Conservation (phyloP, 2,329 filamentous ascomycete species). For the Zymoseptoria ardabiliae region DNA sequence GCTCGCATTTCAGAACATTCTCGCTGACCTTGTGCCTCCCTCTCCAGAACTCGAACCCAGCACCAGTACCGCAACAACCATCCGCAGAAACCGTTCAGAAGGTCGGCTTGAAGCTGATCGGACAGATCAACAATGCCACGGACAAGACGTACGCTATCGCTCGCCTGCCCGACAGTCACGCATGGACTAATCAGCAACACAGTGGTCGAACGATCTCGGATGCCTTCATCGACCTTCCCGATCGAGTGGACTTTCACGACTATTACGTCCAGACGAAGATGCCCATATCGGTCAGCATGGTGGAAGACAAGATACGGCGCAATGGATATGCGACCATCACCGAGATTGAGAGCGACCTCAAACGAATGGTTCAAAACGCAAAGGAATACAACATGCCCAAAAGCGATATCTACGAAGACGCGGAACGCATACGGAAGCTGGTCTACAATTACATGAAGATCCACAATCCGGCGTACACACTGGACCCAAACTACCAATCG, state of each 20-base stretch:
- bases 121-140: conserved; percentile 65
- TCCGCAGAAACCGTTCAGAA: conserved; percentile 36
- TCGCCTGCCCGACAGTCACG: background rate
- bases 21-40: conserved; percentile 14
- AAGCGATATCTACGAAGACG: conserved; percentile 70
- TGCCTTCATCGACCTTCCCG: conserved; percentile 65
- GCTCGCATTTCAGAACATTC: background rate
- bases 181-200: conserved; percentile 25
- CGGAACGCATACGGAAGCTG: conserved; percentile 78
- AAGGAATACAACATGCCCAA: conserved; percentile 74
- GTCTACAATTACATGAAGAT: conserved; percentile 83
- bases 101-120: conserved; percentile 65
- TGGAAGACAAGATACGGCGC: conserved; percentile 65
- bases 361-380: conserved; percentile 79
- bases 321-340: conserved; percentile 64
- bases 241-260: conserved; percentile 48
- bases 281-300: conserved; percentile 69
- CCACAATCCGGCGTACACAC: conserved; percentile 73
- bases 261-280: conserved; percentile 73
- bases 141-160: conserved; percentile 63
- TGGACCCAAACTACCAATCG: conserved; percentile 58
- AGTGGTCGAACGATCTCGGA: conserved; percentile 64
- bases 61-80: conserved; percentile 11
- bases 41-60: conserved; percentile 25
- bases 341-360: conserved; percentile 74